A percentile compares a stretch with the other conserved stretches of the same genome.
Evolutionary conservation across 2,329 filamentous ascomycete genomes (phyloP).

Genomic region (Aspergillus sclerotialis): DNA sequence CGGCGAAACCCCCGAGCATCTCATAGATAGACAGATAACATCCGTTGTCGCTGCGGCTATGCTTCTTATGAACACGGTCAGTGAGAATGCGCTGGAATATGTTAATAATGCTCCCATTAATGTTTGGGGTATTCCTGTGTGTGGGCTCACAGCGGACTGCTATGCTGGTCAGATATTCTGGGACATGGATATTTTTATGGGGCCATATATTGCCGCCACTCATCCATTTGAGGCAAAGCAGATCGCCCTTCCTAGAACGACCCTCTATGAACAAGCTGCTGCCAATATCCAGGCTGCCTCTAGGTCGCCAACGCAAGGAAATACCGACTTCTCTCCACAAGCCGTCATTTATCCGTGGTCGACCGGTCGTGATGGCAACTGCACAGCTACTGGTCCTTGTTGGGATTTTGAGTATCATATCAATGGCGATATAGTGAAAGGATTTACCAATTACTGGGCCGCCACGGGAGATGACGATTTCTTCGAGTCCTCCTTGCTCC

Average conservation of each 20-base stretch:
- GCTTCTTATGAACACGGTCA: slow-evolving; percentile 34
- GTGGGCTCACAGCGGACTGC: slow-evolving; percentile 21
- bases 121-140: slow-evolving; percentile 57
- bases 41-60: neutral
- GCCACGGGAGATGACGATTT: slow-evolving; percentile 46
- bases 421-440: slow-evolving; percentile 55
- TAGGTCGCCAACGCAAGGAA: slow-evolving; percentile 32
- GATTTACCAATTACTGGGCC: slow-evolving; percentile 49
- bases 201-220: slow-evolving; percentile 51
- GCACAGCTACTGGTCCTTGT: slow-evolving; percentile 51
- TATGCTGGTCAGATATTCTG: slow-evolving; percentile 55
- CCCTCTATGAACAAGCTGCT: slow-evolving; percentile 45
- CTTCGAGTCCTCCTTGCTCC: slow-evolving; percentile 46
- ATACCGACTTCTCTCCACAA: slow-evolving; percentile 27
- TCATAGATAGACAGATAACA: neutral
- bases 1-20: neutral
- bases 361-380: slow-evolving; percentile 54
- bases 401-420: slow-evolving; percentile 60
- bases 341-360: slow-evolving; percentile 55
- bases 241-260: slow-evolving; percentile 52
- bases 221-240: slow-evolving; percentile 51
- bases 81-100: slow-evolving; percentile 38
- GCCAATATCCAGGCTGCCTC: slow-evolving; percentile 40
- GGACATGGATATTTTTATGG: slow-evolving; percentile 55
- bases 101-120: slow-evolving; percentile 44